Base-by-base conservation (phyloP, 1,284 basidiomycete species). In the Ganoderma lingzhi region DNA sequence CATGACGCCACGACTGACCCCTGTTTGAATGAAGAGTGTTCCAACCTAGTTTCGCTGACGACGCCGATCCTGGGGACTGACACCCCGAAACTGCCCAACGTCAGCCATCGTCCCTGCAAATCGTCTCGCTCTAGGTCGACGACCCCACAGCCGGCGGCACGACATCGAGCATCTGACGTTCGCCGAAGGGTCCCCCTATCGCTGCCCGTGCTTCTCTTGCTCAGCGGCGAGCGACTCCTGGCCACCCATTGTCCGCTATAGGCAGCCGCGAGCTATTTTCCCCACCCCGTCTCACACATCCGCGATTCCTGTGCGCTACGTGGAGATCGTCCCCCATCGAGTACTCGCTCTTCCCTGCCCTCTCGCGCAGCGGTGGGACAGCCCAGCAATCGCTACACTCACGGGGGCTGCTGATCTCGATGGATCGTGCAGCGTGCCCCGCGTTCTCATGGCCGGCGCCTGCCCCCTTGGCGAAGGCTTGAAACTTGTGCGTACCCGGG, bases 121-220 rank as follows among this genome's bases (percentile, higher is more conserved):
- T 37, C 9, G 12, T n/a, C 45, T 41, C n/a, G 53, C 28, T 56
- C 44, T 14, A 42, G 59, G 42, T 59, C 67, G 32, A 39, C 60
- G 59, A 63, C 60, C 39, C 63, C 59, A 19, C 41, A 67, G 51
- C 53, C n/a, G 53, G 9, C 39, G 58, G 68, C 72, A 68, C 64
- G 62, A 65, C 48, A 53, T 44, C 42, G 23, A 19, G 41, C 72
- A 68, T 70, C 68, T 73, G 72, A 73, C 72, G 37, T 44, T 8
- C 61, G 32, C n/a, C 61, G 68, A 70, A 69, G 64, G 12, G 32
- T 42, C 51, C 59, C 65, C 32, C 61, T 65, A 70, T 67, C 64
- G 45, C 59, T 53, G 39, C 32, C 44, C 62, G 62, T 42, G 55
- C 70, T 66, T 70, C 67, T 64, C 42, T 44, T 66, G 41, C 62